These are phyloP conservation scores for Eimeria maxima DNA, from an alignment of 169 alveolate species.

Conservation along the genomic window DNA sequence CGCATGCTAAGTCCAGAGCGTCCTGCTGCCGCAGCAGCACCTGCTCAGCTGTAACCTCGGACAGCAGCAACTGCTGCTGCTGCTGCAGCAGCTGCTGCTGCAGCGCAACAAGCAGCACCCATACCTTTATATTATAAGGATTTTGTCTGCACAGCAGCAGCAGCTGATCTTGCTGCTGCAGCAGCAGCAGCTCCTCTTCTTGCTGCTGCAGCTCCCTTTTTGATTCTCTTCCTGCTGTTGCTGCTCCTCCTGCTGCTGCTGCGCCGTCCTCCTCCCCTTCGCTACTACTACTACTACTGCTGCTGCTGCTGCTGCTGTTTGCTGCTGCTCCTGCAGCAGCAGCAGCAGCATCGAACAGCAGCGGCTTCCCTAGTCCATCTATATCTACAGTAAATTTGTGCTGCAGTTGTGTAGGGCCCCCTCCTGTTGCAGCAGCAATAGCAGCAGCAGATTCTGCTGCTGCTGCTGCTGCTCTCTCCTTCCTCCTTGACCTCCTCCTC, in stretches of 20 bases:
- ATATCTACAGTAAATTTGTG: slow-evolving; percentile 1
- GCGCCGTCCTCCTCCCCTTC: not conserved
- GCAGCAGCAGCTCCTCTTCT: slow-evolving; percentile 50
- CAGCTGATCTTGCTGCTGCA: slow-evolving; percentile 53
- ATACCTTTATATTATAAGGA: slow-evolving; percentile 9
- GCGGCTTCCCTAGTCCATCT: slow-evolving; percentile 61
- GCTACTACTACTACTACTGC: slow-evolving; percentile 9
- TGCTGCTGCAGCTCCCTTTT: not conserved
- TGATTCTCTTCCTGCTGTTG: not conserved
- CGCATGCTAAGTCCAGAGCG: slow-evolving; percentile 38
- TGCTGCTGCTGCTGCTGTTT: not conserved
- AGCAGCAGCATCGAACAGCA: slow-evolving; percentile 42
- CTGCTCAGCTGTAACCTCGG: slow-evolving; percentile 27
- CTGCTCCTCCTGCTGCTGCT: too few species aligned
- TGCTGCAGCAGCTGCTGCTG: slow-evolving; percentile 65
- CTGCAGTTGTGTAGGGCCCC: not conserved
- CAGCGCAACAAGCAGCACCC: slow-evolving; percentile 56
- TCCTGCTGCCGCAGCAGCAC: slow-evolving; percentile 75
- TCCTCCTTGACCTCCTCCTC: not conserved
- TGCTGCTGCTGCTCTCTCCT: not conserved
- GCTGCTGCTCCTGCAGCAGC: not conserved
- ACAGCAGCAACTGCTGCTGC: slow-evolving; percentile 66
- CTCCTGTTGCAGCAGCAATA: not conserved
- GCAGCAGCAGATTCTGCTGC: slow-evolving; percentile 21
- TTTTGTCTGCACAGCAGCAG: slow-evolving; percentile 57